A percentile compares a stretch with the other conserved stretches of the same genome.
Conservation (phyloP, 768 basidiomycete genomes). For the Pisolithus orientalis region DNA sequence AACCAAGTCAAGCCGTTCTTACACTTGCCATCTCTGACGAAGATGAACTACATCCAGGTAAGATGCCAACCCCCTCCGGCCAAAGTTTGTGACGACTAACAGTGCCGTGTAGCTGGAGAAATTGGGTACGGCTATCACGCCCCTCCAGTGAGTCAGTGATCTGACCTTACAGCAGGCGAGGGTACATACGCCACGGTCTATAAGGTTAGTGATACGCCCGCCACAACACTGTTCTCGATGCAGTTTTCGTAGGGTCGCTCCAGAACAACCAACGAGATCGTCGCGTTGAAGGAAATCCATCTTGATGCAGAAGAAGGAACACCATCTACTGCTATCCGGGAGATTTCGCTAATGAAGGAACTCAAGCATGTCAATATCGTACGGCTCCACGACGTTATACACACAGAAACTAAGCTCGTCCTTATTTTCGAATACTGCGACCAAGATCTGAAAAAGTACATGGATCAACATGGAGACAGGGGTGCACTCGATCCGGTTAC, state of each 20-base stretch:
- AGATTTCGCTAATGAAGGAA: constrained; percentile 99
- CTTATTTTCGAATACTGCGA: constrained; percentile 99
- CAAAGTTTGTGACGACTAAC: background rate
- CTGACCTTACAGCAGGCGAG: constrained; percentile 46
- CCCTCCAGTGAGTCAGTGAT: background rate
- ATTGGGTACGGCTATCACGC: constrained; percentile 43
- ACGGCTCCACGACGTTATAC: constrained; percentile 96
- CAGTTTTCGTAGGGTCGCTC: constrained; percentile 70
- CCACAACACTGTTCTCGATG: background rate
- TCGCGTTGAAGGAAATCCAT: constrained; percentile 98
- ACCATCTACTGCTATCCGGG: constrained; percentile 96
- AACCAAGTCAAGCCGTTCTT: background rate
- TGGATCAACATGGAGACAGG: constrained; percentile 96
- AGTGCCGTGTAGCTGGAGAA: constrained; percentile 69
- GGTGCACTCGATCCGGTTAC: constrained; percentile 88
- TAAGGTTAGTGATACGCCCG: constrained; percentile 52
- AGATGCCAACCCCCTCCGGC: constrained; percentile 6
- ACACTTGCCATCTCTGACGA: background rate
- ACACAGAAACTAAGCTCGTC: constrained; percentile 96
- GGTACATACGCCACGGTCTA: constrained; percentile 97
- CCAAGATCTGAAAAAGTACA: constrained; percentile 97
- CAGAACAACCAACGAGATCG: constrained; percentile 96
- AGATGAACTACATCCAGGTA: constrained; percentile 59
- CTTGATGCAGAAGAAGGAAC: constrained; percentile 99
- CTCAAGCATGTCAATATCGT: constrained; percentile 99